Percentiles rank a stretch among this genome's conserved stretches.
These are phyloP conservation scores for Fraxinus anomala DNA, from an alignment of 257 asterid genomes.

Conservation along the genomic window DNA sequence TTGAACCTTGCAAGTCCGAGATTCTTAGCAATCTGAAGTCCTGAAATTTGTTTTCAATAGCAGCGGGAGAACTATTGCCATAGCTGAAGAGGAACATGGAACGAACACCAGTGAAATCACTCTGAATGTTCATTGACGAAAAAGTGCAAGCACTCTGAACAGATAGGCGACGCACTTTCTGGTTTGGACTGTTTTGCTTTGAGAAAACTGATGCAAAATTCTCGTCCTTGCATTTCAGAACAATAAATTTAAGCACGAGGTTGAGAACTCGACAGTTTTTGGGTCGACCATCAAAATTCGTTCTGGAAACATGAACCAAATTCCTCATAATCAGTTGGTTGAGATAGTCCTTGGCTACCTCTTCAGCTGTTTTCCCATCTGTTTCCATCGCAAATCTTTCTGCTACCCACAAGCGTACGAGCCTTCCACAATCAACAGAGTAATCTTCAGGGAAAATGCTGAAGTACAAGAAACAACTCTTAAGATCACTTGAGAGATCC, in stretches of 20 bases:
- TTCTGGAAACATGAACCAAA: conserved; percentile 27
- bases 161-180: conserved; percentile 28
- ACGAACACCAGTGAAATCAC: neutral
- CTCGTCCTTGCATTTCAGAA: conserved; percentile 24
- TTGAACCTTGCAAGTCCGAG: conserved; percentile 27
- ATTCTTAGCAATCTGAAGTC: conserved; percentile 27
- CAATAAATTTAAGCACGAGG: neutral
- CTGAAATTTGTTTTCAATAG: conserved; percentile 12
- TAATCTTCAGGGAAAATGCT: conserved; percentile 34
- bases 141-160: conserved; percentile 8
- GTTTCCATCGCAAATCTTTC: conserved; percentile 38
- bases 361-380: conserved; percentile 23
- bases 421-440: conserved; percentile 27
- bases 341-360: conserved; percentile 31
- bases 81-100: conserved; percentile 24
- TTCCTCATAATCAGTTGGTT: conserved; percentile 30
- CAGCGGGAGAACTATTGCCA: neutral
- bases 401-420: conserved; percentile 40
- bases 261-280: neutral
- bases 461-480: conserved; percentile 35
- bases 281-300: neutral
- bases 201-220: conserved; percentile 18
- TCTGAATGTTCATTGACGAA: neutral
- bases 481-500: conserved; percentile 36
- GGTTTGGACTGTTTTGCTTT: conserved; percentile 1